Percentiles rank a stretch among this genome's conserved stretches.
phyloP scores from a whole-genome alignment of 805 yeast species.

The Groenewaldozyma salmanticensis region DNA sequence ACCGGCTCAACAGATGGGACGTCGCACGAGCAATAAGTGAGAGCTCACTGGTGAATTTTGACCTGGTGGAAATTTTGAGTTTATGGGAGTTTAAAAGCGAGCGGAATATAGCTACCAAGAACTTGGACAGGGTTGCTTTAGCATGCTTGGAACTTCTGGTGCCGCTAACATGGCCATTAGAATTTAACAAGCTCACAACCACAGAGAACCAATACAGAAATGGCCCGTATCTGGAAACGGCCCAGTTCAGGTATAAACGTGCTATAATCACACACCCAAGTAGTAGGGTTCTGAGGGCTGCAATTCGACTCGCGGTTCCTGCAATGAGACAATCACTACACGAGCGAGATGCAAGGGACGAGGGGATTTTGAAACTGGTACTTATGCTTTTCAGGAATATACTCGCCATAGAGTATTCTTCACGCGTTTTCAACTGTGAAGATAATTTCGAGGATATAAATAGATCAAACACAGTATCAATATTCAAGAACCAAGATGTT shows the following conservation, averaged over 20 bases:
- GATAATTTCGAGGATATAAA: slow-evolving; percentile 53
- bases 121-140: slow-evolving; percentile 53
- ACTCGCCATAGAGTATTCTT: slow-evolving; percentile 42
- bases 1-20: slow-evolving; percentile 54
- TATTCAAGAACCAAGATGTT: slow-evolving; percentile 63
- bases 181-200: slow-evolving; percentile 47
- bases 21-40: slow-evolving; percentile 86
- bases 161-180: slow-evolving; percentile 77
- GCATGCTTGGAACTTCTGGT: slow-evolving; percentile 73
- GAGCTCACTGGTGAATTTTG: slow-evolving; percentile 61
- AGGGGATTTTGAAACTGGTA: slow-evolving; percentile 60
- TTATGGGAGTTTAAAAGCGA: slow-evolving; percentile 48
- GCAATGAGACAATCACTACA: slow-evolving; percentile 22
- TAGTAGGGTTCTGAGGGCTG: slow-evolving; percentile 59
- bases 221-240: slow-evolving; percentile 51
- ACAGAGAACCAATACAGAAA: slow-evolving; percentile 47
- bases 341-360: slow-evolving; percentile 62
- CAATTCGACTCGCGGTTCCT: slow-evolving; percentile 58
- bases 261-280: slow-evolving; percentile 46
- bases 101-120: slow-evolving; percentile 26
- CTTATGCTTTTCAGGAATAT: slow-evolving; percentile 69
- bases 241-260: slow-evolving; percentile 65
- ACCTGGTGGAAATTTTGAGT: slow-evolving; percentile 62
- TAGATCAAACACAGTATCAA: slow-evolving; percentile 43
- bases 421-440: neutral